Conservation (phyloP, 192 early-diverging fungal genomes). For the Backusella parvicylindrica region DNA sequence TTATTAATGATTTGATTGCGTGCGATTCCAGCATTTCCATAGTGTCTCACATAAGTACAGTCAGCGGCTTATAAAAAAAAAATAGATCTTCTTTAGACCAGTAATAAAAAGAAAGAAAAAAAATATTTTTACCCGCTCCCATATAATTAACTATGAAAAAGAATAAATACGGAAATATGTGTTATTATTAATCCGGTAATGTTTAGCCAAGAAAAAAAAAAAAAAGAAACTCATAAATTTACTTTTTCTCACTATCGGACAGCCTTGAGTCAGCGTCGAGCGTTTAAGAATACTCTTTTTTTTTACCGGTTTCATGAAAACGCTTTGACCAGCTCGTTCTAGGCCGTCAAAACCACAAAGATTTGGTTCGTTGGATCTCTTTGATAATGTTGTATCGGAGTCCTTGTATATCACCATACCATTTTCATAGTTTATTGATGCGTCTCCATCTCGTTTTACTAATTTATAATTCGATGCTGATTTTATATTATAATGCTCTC, state of each 20-base stretch:
- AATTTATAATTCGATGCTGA: constrained; percentile 44
- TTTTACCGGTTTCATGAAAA: background rate
- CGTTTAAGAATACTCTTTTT: background rate
- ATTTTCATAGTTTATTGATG: constrained; percentile 1
- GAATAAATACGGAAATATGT: background rate
- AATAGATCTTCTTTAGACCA: background rate
- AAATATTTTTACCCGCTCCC: constrained; percentile 29
- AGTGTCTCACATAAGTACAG: constrained; percentile 63
- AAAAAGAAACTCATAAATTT: background rate
- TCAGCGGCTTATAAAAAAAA: constrained; percentile 52
- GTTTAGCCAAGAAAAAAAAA: background rate
- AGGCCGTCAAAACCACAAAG: constrained; percentile 23
- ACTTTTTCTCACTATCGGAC: constrained; percentile 13
- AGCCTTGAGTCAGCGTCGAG: background rate
- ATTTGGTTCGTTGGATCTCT: background rate
- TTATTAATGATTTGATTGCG: constrained; percentile 73
- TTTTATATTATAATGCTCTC: constrained; percentile 55
- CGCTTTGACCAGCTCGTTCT: background rate
- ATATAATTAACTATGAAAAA: constrained; percentile 29
- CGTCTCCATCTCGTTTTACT: constrained; percentile 48
- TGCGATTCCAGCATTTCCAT: constrained; percentile 51
- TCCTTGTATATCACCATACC: constrained; percentile 23
- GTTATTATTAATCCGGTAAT: background rate
- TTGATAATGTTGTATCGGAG: constrained; percentile 4
- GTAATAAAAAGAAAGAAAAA: background rate